A percentile compares a stretch with the other conserved stretches of the same genome.
phyloP scores from a whole-genome alignment of 225 moss, liverwort and hornwort species.

The Takakia lepidozioides region DNA sequence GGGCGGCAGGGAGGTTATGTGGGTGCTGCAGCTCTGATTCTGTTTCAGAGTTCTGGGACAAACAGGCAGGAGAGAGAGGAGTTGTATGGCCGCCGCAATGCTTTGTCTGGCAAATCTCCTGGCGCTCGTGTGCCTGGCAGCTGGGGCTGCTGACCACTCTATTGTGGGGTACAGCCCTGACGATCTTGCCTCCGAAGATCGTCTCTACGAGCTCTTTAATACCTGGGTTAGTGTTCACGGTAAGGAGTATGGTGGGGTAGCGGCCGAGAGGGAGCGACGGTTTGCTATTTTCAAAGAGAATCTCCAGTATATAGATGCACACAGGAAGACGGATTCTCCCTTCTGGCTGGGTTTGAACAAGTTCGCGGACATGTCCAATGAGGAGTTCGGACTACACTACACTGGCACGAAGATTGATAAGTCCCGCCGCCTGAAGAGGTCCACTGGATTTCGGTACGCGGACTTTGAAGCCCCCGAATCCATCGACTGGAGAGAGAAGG shows the following conservation, averaged over 20 bases:
- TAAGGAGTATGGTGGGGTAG: constrained; percentile 10
- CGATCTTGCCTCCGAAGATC: constrained; percentile 26
- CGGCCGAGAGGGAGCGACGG: constrained; percentile 15
- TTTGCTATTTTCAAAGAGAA: constrained; percentile 34
- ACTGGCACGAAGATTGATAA: constrained; percentile 34
- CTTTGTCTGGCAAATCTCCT: no score
- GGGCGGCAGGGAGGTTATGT: no score
- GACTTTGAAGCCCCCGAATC: constrained; percentile 11
- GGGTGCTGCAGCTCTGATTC: no score
- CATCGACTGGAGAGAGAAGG: constrained; percentile 58
- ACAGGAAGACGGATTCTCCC: constrained; percentile 13
- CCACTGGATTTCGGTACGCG: constrained; percentile 22
- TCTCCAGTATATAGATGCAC: constrained; percentile 37
- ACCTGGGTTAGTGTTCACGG: constrained; percentile 22
- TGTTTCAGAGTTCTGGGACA: no score
- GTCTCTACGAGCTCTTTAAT: constrained; percentile 20
- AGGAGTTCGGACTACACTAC: constrained; percentile 38
- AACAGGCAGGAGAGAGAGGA: no score
- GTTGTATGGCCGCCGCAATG: no score
- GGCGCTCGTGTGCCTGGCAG: no score
- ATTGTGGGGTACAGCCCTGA: constrained; percentile 15
- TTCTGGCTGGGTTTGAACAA: constrained; percentile 58
- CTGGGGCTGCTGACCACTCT: no score
- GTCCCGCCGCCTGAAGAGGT: neutral
- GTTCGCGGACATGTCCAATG: constrained; percentile 59